Percentiles rank a stretch among this genome's conserved stretches.
Conservation (phyloP, 129 eudicot species). For the Chrysanthemum seticuspe region DNA sequence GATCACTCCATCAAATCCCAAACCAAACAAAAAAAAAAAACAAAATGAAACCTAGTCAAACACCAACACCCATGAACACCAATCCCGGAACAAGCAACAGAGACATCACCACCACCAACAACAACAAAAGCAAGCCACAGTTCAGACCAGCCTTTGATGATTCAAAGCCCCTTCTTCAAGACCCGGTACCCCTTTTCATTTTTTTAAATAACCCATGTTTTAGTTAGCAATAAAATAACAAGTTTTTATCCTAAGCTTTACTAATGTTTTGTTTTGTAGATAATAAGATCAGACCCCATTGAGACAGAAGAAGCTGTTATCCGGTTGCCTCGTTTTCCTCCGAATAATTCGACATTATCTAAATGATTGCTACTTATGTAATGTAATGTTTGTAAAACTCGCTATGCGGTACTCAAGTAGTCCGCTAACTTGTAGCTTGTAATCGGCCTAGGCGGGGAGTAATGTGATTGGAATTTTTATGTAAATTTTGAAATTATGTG, state of each 20-base stretch:
- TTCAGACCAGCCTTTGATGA: conserved; percentile 72
- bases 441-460: no score
- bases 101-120: no score
- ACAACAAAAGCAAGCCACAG: conserved; percentile 37
- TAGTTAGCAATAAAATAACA: background rate
- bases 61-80: no score
- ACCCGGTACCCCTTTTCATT: conserved; percentile 55
- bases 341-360: conserved; percentile 16
- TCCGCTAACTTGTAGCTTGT: no score
- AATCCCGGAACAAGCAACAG: no score
- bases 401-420: no score
- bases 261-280: conserved; percentile 35
- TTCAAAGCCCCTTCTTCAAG: conserved; percentile 80
- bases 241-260: background rate
- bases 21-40: no score
- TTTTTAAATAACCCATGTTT: background rate
- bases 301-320: conserved; percentile 93
- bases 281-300: conserved; percentile 76
- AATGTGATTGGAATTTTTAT: no score
- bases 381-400: no score
- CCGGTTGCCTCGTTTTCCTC: conserved; percentile 73
- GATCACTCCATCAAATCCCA: no score
- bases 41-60: no score
- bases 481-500: no score
- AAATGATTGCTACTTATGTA: conserved; percentile 15